Evolutionary conservation across 495 filamentous ascomycete genomes (phyloP), one percentile per base, ranked within the genome.

Genomic region (Aspergillus taichungensis): DNA sequence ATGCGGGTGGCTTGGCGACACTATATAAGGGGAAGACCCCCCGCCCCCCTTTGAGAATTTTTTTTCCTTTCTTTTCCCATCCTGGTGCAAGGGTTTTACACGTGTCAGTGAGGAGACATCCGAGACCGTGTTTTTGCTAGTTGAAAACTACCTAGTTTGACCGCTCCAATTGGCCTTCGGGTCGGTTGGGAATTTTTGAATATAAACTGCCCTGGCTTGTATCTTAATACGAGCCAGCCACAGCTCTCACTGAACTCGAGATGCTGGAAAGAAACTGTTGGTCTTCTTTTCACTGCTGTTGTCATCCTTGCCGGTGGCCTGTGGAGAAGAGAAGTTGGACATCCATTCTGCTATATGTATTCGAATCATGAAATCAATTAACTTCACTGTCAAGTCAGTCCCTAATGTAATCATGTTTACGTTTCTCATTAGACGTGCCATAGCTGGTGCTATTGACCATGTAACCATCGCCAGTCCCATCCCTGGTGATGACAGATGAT

Each of bases 121-220:
- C 72, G 72, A 75, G 71, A 69, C 56, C 66, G 69, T 72, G 68
- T 74, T 74, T 73, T 74, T 74, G 72, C 72, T 75, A 72, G 71
- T 75, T 75, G 72, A 75, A 75, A 75, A 75, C 72, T 75, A 73
- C 63, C 62, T 67, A 64, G 57, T 64, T 50, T 73, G 69, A 71
- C 69, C 48, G 50, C 69, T 73, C 53, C 60, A 55, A 45, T 53
- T 63, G 67, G 63, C 59, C 69, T 55, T 58, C 45, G 64, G 67
- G 57, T 68, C 66, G 66, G 53, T 46, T 58, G 60, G 69, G 69
- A 73, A 73, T 73, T 73, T 73, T 73, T 73, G 67, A 71, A 67
- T 51, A 55, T 58, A 49, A 51, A 48, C 43, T 61, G 56, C 59
- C 58, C 53, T 61, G 52, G 39, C 47, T 39, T 35, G 50, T 45